phyloP scores from a whole-genome alignment of 176 grass and related monocot species.

The Bonia amplexicaulis region DNA sequence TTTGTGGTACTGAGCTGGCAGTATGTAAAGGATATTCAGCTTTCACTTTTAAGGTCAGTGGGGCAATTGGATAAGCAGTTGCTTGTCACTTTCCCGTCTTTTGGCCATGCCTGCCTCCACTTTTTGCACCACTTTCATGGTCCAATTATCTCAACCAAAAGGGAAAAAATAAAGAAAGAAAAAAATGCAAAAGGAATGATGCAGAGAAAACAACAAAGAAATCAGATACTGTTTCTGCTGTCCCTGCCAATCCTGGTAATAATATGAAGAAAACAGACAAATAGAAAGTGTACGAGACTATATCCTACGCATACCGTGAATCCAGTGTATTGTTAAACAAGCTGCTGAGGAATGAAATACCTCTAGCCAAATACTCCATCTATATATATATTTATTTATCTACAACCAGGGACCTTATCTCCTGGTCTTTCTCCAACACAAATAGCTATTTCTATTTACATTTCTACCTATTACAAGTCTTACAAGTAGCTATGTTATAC shows the following conservation, averaged over 20 bases:
- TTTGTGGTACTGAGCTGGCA: slow-evolving; percentile 30
- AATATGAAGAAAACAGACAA: neutral
- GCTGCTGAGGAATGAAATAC: slow-evolving; percentile 22
- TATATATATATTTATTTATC: slow-evolving; percentile 8
- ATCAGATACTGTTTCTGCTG: slow-evolving; percentile 18
- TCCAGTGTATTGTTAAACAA: slow-evolving; percentile 16
- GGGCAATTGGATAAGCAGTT: slow-evolving; percentile 34
- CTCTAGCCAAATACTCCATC: slow-evolving; percentile 20
- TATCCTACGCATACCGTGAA: neutral
- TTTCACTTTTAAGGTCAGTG: slow-evolving; percentile 31
- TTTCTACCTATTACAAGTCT: slow-evolving; percentile 17
- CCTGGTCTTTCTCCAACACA: slow-evolving; percentile 19
- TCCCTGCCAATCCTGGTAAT: neutral
- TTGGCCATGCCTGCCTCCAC: slow-evolving; percentile 14
- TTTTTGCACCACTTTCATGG: slow-evolving; percentile 35
- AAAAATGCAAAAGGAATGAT: neutral
- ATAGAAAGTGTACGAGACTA: slow-evolving; percentile 10
- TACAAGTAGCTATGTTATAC: slow-evolving; percentile 23
- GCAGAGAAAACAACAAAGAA: slow-evolving; percentile 25
- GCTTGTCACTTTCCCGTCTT: slow-evolving; percentile 41
- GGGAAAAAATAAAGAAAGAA: neutral
- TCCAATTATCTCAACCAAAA: slow-evolving; percentile 41
- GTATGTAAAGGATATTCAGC: slow-evolving; percentile 13
- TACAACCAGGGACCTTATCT: slow-evolving; percentile 27
- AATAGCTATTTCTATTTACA: slow-evolving; percentile 39